phyloP scores from a whole-genome alignment of 306 rosid genomes.

The Begonia loranthoides region DNA sequence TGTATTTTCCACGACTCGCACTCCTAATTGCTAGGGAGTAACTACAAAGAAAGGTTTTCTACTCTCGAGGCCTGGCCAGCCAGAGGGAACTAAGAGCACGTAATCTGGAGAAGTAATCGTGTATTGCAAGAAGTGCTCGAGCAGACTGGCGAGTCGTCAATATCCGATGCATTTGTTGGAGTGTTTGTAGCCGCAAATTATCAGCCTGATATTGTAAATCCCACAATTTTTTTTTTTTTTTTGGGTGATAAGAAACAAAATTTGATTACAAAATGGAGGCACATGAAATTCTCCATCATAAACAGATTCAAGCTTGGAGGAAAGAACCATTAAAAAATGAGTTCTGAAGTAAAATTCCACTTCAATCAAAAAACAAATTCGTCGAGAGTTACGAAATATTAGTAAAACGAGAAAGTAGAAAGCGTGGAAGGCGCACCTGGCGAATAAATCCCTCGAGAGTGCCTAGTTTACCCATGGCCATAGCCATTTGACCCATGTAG shows the following conservation, averaged over 20 bases:
- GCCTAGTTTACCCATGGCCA: constrained; percentile 83
- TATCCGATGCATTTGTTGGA: constrained; percentile 68
- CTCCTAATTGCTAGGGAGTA: too few relatives aligned
- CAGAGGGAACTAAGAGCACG: constrained; percentile 71
- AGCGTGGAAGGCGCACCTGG: constrained; percentile 33
- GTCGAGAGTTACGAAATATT: too few relatives aligned
- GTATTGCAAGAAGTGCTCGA: constrained; percentile 65
- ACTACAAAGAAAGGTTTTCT: constrained; percentile 1
- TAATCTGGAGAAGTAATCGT: constrained; percentile 50
- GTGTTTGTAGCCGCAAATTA: constrained; percentile 66
- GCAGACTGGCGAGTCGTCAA: constrained; percentile 72
- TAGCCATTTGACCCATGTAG: constrained; percentile 85
- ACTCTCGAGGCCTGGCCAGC: constrained; percentile 72
- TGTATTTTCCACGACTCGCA: too few relatives aligned
- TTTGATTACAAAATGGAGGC: too few relatives aligned
- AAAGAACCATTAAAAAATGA: too few relatives aligned
- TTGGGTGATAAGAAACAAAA: too few relatives aligned
- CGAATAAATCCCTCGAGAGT: constrained; percentile 67
- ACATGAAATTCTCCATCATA: too few relatives aligned
- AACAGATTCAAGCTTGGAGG: too few relatives aligned
- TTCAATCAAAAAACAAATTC: too few relatives aligned
- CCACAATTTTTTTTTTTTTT: too few relatives aligned
- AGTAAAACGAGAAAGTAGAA: too few relatives aligned
- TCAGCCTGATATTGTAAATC: constrained; percentile 39
- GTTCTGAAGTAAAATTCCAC: too few relatives aligned